Evolutionary conservation across 2,329 filamentous ascomycete species (phyloP).

Genomic region (Venturia effusa): DNA sequence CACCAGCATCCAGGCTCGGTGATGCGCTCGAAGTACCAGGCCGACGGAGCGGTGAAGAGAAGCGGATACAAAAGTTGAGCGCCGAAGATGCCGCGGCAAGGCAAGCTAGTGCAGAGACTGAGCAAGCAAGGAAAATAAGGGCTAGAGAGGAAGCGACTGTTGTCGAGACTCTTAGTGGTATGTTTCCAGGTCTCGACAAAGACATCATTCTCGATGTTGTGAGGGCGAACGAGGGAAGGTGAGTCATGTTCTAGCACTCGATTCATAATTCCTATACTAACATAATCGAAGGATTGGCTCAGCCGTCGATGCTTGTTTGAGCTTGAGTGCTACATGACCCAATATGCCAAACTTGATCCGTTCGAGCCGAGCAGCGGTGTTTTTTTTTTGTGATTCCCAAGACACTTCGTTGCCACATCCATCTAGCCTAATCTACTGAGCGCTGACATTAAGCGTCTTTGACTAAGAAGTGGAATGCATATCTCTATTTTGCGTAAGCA

Average conservation of each 20-base stretch:
- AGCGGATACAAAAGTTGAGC: slow-evolving; percentile 38
- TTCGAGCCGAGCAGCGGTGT: not conserved
- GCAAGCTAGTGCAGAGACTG: slow-evolving; percentile 81
- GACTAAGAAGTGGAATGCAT: not conserved
- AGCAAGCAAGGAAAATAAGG: slow-evolving; percentile 75
- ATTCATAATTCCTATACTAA: not conserved
- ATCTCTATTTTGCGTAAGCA: not conserved
- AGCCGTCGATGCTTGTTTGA: slow-evolving; percentile 38
- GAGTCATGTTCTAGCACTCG: slow-evolving; percentile 29
- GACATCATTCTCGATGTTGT: slow-evolving; percentile 97
- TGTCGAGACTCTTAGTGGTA: slow-evolving; percentile 85
- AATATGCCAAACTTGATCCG: not conserved
- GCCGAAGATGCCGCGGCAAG: slow-evolving; percentile 82
- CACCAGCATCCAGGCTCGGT: slow-evolving; percentile 14
- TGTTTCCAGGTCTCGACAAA: slow-evolving; percentile 92
- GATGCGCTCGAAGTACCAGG: slow-evolving; percentile 3
- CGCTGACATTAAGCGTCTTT: not conserved
- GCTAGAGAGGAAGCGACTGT: slow-evolving; percentile 79
- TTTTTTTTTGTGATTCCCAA: slow-evolving; percentile 1
- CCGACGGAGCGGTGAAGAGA: slow-evolving; percentile 17
- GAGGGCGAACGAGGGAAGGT: slow-evolving; percentile 88
- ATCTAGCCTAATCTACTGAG: not conserved
- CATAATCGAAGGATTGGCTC: slow-evolving; percentile 27
- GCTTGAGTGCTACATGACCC: slow-evolving; percentile 14
- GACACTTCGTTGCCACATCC: not conserved